These are phyloP conservation scores for Cudoniella acicularis DNA, from an alignment of 495 filamentous ascomycete genomes.

Conservation along the genomic window DNA sequence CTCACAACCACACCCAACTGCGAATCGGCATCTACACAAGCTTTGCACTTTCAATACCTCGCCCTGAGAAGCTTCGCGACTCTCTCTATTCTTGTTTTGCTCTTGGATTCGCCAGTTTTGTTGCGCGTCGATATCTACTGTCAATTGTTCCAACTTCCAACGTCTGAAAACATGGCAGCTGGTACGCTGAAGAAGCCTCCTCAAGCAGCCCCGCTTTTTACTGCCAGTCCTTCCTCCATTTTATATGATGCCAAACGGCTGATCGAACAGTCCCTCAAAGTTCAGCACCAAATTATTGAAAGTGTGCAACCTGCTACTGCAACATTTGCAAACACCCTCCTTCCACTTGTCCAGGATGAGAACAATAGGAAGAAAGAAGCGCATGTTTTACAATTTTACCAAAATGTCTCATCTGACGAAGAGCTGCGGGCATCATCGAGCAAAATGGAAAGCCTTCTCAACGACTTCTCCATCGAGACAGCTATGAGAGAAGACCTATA, in stretches of 20 bases:
- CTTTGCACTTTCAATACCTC: too few species aligned
- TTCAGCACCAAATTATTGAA: constrained; percentile 73
- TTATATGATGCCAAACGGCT: constrained; percentile 72
- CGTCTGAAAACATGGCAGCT: too few species aligned
- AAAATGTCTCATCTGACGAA: constrained; percentile 68
- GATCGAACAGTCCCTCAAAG: constrained; percentile 60
- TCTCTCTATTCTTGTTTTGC: too few species aligned
- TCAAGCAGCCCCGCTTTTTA: constrained; percentile 82
- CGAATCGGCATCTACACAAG: too few species aligned
- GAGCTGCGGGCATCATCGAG: constrained; percentile 62
- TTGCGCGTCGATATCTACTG: too few species aligned
- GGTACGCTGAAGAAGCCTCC: constrained; percentile 65
- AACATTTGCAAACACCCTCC: constrained; percentile 61
- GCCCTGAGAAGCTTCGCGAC: too few species aligned
- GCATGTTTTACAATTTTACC: constrained; percentile 71
- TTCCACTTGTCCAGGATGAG: constrained; percentile 65
- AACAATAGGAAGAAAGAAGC: constrained; percentile 55
- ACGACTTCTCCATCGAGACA: constrained; percentile 56
- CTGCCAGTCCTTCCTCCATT: constrained; percentile 72
- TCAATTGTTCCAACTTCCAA: too few species aligned
- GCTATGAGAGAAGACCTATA: constrained; percentile 61
- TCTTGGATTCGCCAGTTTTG: too few species aligned
- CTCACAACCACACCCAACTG: too few species aligned
- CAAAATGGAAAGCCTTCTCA: constrained; percentile 57
- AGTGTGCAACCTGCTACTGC: constrained; percentile 62